Evolutionary conservation across 1,284 basidiomycete species (phyloP).

Genomic region (Albatrellus sp.): DNA sequence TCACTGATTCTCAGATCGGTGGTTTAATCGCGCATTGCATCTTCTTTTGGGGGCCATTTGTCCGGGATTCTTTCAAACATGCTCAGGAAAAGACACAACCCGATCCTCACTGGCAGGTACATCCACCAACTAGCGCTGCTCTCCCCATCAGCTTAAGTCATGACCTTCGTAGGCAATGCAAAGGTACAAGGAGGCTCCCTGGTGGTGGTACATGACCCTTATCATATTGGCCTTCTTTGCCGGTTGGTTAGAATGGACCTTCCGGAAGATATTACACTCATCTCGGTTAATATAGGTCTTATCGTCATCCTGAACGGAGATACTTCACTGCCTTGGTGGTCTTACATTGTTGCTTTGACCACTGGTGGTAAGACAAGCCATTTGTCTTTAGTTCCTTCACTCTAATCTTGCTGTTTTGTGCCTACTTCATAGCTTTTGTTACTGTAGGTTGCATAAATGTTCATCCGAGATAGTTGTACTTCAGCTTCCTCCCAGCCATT

Average conservation of each 20-base stretch:
- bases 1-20: constrained; percentile 32
- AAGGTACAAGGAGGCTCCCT: constrained; percentile 33
- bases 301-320: constrained; percentile 44
- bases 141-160: background rate
- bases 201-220: constrained; percentile 37
- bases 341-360: constrained; percentile 31
- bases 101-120: constrained; percentile 47
- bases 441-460: constrained; percentile 17
- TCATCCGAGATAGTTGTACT: background rate
- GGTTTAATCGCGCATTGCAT: constrained; percentile 47
- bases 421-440: constrained; percentile 16
- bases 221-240: constrained; percentile 29
- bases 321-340: constrained; percentile 54
- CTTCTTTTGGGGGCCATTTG: constrained; percentile 47
- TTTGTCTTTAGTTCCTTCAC: background rate
- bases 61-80: constrained; percentile 36
- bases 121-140: background rate
- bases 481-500: constrained; percentile 17
- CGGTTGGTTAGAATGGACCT: constrained; percentile 20
- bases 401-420: constrained; percentile 17
- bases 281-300: constrained; percentile 25
- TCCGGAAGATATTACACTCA: too few relatives aligned
- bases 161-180: constrained; percentile 25
- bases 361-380: background rate
- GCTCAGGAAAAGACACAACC: constrained; percentile 23